These are phyloP conservation scores for Alternaria brassicicola DNA, from an alignment of 2,329 filamentous ascomycete species.

Conservation along the genomic window DNA sequence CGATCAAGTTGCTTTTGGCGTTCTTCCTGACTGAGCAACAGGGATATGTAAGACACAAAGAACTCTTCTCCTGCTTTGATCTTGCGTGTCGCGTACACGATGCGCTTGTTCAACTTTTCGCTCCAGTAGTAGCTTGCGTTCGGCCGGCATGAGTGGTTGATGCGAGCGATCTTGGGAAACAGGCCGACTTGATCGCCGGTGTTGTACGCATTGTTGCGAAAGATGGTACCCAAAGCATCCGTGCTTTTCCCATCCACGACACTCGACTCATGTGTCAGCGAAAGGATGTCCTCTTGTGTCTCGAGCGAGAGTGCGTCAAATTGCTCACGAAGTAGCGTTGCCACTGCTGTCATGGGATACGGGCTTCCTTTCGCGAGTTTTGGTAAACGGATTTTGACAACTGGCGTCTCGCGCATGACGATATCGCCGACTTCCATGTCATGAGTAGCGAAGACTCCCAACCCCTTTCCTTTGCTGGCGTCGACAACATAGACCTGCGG, in stretches of 20 bases:
- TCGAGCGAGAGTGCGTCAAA: conserved; percentile 32
- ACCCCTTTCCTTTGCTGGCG: conserved; percentile 49
- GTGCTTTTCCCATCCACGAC: conserved; percentile 20
- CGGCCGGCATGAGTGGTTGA: conserved; percentile 47
- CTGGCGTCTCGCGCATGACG: conserved; percentile 50
- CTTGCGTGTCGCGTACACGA: conserved; percentile 46
- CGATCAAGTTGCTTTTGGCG: conserved; percentile 42
- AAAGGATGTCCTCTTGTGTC: conserved; percentile 34
- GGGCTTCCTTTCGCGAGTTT: conserved; percentile 32
- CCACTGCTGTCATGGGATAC: conserved; percentile 35
- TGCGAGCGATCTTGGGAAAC: conserved; percentile 45
- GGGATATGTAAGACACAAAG: conserved; percentile 48
- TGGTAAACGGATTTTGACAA: conserved; percentile 43
- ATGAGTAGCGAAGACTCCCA: conserved; percentile 51
- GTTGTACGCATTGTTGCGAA: conserved; percentile 47
- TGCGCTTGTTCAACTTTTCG: conserved; percentile 32
- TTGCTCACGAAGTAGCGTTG: conserved; percentile 26
- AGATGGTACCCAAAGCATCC: conserved; percentile 39
- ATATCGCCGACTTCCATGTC: conserved; percentile 48
- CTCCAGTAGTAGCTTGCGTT: conserved; percentile 50
- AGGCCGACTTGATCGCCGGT: conserved; percentile 40
- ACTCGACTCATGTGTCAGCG: conserved; percentile 34
- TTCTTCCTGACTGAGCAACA: conserved; percentile 37
- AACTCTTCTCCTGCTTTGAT: conserved; percentile 51
- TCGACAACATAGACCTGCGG: conserved; percentile 37